A percentile compares a stretch with the other conserved stretches of the same genome.
phyloP scores from a whole-genome alignment of 1,284 basidiomycete genomes.

The Gomphus bonarii region DNA sequence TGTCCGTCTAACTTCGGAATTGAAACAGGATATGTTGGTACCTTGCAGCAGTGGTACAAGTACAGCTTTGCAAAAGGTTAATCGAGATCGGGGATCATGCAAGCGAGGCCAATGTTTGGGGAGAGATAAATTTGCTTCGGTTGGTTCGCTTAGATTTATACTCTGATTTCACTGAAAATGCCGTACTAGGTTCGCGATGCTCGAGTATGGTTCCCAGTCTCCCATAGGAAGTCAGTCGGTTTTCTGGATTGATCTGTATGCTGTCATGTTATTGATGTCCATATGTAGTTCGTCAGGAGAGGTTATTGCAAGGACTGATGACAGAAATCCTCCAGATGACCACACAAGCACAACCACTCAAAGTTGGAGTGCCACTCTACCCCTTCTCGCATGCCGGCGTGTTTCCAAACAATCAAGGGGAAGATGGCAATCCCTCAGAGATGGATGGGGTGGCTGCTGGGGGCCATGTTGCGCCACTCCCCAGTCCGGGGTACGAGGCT shows the following conservation, averaged over 20 bases:
- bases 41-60: slow-evolving; percentile 71
- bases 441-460: not conserved
- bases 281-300: slow-evolving; percentile 60
- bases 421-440: slow-evolving; percentile 2
- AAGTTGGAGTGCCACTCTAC: slow-evolving; percentile 68
- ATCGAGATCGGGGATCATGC: slow-evolving; percentile 64
- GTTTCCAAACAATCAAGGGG: slow-evolving; percentile 26
- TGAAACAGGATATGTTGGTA: slow-evolving; percentile 73
- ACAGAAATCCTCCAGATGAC: slow-evolving; percentile 74
- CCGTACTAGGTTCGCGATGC: slow-evolving; percentile 57
- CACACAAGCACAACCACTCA: slow-evolving; percentile 61
- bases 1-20: not conserved
- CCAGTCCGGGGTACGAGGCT: not conserved
- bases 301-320: slow-evolving; percentile 73
- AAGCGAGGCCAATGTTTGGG: slow-evolving; percentile 67
- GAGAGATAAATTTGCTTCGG: slow-evolving; percentile 74
- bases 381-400: slow-evolving; percentile 62
- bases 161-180: slow-evolving; percentile 10
- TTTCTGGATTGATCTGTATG: not conserved
- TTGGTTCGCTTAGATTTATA: slow-evolving; percentile 19
- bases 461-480: slow-evolving; percentile 8
- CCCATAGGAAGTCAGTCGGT: slow-evolving; percentile 65
- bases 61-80: slow-evolving; percentile 74
- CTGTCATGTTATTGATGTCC: not conserved
- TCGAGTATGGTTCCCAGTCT: slow-evolving; percentile 64